Conservation (phyloP, 2,329 filamentous ascomycete species). For the Pseudogymnoascus sp. region DNA sequence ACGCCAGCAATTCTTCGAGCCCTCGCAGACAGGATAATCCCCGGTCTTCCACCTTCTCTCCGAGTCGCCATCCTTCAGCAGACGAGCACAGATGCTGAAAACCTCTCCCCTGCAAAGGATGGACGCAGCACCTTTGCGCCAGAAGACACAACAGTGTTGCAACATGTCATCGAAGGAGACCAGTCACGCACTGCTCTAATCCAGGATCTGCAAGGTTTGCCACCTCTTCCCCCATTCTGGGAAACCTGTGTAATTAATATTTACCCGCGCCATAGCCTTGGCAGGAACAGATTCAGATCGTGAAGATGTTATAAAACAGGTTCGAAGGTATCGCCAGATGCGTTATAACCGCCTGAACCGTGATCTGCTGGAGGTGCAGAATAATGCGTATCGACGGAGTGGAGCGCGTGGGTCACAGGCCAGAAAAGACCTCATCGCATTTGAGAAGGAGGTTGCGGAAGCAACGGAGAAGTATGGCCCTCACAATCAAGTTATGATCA, state of each 20-base stretch:
- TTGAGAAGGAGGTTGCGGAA: conserved; percentile 59
- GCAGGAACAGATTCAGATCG: conserved; percentile 50
- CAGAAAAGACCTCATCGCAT: conserved; percentile 63
- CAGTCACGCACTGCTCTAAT: conserved; percentile 11
- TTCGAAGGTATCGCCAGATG: conserved; percentile 54
- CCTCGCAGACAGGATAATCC: conserved; percentile 70
- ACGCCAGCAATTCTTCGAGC: conserved; percentile 60
- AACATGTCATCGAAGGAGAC: conserved; percentile 6
- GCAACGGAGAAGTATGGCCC: conserved; percentile 30
- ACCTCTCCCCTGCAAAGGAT: conserved; percentile 29
- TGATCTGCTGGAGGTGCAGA: conserved; percentile 61
- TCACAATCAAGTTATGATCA: neutral
- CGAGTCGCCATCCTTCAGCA: conserved; percentile 65
- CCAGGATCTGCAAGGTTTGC: conserved; percentile 5
- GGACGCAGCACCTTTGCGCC: conserved; percentile 11
- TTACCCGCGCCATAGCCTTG: conserved; percentile 37
- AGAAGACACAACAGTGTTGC: neutral
- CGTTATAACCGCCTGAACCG: conserved; percentile 55
- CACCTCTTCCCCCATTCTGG: neutral
- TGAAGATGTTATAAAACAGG: conserved; percentile 48
- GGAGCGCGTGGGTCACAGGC: conserved; percentile 68
- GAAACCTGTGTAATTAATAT: neutral
- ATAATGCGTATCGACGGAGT: conserved; percentile 66
- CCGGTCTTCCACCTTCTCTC: conserved; percentile 61
- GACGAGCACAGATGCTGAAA: conserved; percentile 36